phyloP scores from a whole-genome alignment of 306 rosid species.

The barrel medic (Medicago truncatula) region MtrunA17r5.0-ANR NC_053048.1:37340001-37340500 shows the following conservation, averaged over 20 bases:
- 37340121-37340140: not conserved
- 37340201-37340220: conserved; percentile 6
- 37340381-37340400: not conserved
- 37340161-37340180: conserved; percentile 27
- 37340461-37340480: conserved; percentile 79
- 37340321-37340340: conserved; percentile 72
- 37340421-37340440: conserved; percentile 75
- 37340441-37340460: conserved; percentile 71
- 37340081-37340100: conserved; percentile 21
- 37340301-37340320: conserved; percentile 81
- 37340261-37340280: conserved; percentile 85
- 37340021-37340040: not conserved
- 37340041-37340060: conserved; percentile 21
- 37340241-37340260: conserved; percentile 87
- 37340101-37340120: conserved; percentile 6
- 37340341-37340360: conserved; percentile 55
- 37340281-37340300: conserved; percentile 94
- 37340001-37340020: not conserved
- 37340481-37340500: conserved; percentile 74
- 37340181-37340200: conserved; percentile 29
- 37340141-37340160: not conserved
- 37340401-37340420: conserved; percentile 35
- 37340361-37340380: not conserved
- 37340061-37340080: not conserved
- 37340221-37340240: conserved; percentile 18